Evolutionary conservation across 345 rosid species (phyloP).

Genomic region (Rhizophora mangle): DNA sequence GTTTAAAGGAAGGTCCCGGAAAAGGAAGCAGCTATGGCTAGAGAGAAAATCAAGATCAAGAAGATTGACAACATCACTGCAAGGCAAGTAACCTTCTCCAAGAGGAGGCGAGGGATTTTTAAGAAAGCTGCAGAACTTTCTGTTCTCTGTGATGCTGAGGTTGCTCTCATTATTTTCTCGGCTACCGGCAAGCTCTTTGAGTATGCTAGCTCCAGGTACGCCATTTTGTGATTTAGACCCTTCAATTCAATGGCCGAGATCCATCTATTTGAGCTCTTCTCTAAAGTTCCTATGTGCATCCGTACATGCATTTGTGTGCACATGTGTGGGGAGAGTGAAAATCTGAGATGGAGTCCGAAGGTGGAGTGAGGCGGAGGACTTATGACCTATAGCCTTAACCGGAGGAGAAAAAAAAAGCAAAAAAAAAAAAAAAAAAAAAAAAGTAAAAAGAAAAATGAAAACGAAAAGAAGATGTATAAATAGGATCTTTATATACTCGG

Average conservation of each 20-base stretch:
- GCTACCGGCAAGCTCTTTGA: constrained; percentile 54
- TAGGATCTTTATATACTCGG: too few species aligned
- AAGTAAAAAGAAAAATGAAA: not conserved
- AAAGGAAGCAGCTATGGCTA: constrained; percentile 31
- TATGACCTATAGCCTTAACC: too few species aligned
- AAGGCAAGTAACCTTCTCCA: constrained; percentile 57
- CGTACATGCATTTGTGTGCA: not conserved
- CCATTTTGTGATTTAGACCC: not conserved
- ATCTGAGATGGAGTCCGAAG: too few species aligned
- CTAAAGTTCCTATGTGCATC: not conserved
- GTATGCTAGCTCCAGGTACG: constrained; percentile 48
- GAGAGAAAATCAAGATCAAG: constrained; percentile 54
- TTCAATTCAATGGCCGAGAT: not conserved
- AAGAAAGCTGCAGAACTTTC: constrained; percentile 62
- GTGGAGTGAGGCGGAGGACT: too few species aligned
- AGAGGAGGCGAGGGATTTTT: constrained; percentile 53
- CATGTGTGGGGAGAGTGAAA: not conserved
- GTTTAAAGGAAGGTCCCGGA: not conserved
- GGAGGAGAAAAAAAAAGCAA: not conserved
- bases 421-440: not conserved
- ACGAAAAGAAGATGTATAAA: not conserved
- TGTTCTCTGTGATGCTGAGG: constrained; percentile 53
- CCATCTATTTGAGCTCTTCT: not conserved
- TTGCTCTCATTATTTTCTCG: constrained; percentile 50
- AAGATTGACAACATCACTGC: constrained; percentile 51